phyloP scores from a whole-genome alignment of 257 asterid genomes.

The Pogostemon cablin region DNA sequence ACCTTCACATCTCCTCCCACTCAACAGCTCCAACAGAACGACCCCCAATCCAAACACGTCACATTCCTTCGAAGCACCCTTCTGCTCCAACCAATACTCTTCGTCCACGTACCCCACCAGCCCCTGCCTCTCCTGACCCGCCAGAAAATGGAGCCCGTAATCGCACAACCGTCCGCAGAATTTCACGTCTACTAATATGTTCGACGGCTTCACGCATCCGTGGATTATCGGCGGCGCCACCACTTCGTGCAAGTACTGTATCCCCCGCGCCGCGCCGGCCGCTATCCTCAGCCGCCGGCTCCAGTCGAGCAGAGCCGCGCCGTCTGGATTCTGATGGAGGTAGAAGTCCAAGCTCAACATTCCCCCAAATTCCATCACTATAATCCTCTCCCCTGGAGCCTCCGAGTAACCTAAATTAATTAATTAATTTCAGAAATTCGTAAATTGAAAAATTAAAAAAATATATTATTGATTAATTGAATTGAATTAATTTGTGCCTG shows the following conservation, averaged over 20 bases:
- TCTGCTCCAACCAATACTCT: conserved; percentile 55
- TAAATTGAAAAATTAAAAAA: no score
- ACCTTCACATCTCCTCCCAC: conserved; percentile 60
- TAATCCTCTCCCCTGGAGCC: conserved; percentile 82
- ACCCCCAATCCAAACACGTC: conserved; percentile 85
- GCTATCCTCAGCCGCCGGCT: conserved; percentile 60
- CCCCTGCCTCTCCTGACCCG: conserved; percentile 48
- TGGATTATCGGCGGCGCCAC: conserved; percentile 67
- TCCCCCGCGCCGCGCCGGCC: conserved; percentile 69
- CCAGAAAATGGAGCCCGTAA: conserved; percentile 74
- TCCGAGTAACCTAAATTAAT: conserved; percentile 71
- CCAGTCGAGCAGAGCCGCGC: conserved; percentile 71
- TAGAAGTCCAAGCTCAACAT: conserved; percentile 80
- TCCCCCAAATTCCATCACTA: conserved; percentile 71
- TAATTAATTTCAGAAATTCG: no score
- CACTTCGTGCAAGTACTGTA: conserved; percentile 68
- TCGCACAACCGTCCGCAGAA: conserved; percentile 65
- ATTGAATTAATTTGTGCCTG: conserved; percentile 38
- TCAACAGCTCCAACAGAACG: conserved; percentile 80
- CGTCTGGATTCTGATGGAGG: conserved; percentile 61
- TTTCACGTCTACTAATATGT: conserved; percentile 64
- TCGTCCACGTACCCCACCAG: conserved; percentile 65
- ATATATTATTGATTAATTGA: no score
- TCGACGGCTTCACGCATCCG: conserved; percentile 84
- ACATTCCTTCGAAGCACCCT: conserved; percentile 64